Evolutionary conservation across 202 grass and related monocot genomes (phyloP).

Genomic region (Panicum hallii): DNA sequence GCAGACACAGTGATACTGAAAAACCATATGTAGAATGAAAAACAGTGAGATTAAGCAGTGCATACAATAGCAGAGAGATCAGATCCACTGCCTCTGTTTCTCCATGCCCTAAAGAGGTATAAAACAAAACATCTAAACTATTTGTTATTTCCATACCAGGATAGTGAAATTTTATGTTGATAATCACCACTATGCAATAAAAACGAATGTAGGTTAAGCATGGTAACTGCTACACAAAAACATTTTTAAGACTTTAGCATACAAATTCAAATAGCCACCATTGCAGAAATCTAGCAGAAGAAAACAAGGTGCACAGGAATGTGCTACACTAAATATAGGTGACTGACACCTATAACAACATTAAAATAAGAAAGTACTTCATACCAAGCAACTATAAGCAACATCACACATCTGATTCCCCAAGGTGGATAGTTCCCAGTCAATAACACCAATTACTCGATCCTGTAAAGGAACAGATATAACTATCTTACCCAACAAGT

Average conservation of each 20-base stretch:
- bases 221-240: not conserved
- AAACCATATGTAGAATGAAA: not conserved
- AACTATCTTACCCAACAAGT: slow-evolving; percentile 29
- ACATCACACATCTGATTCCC: slow-evolving; percentile 99
- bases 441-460: slow-evolving; percentile 91
- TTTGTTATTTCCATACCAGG: not conserved
- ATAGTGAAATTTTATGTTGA: not conserved
- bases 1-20: not conserved
- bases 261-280: not conserved
- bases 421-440: slow-evolving; percentile 99
- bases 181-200: slow-evolving; percentile 8
- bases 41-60: not conserved
- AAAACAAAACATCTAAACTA: slow-evolving; percentile 4
- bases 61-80: not conserved
- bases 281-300: slow-evolving; percentile 11
- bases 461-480: slow-evolving; percentile 60
- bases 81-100: not conserved
- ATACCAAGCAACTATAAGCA: slow-evolving; percentile 89
- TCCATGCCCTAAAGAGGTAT: not conserved
- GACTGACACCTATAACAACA: not conserved
- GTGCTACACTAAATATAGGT: slow-evolving; percentile 7
- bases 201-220: not conserved
- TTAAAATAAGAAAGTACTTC: slow-evolving; percentile 27
- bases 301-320: not conserved
- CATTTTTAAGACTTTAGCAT: not conserved